Conservation (phyloP, 1,284 basidiomycete species). For the Cryptococcus sp. region DNA sequence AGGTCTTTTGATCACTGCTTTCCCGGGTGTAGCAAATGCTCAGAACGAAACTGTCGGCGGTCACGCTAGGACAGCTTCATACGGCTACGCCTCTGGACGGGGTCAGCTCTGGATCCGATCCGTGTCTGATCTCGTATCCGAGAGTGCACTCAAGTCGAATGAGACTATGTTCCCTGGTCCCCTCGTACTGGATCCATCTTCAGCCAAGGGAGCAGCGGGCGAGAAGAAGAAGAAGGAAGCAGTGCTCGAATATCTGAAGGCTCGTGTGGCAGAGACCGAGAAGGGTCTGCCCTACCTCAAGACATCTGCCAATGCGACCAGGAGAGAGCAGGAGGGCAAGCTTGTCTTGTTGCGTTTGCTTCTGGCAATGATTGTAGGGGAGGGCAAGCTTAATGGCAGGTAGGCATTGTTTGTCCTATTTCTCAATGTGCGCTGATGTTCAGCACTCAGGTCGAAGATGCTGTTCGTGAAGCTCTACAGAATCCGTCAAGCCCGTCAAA, state of each 20-base stretch:
- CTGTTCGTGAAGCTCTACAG: slow-evolving; percentile 61
- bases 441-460: slow-evolving; percentile 66
- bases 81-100: slow-evolving; percentile 55
- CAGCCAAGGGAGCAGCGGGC: slow-evolving; percentile 57
- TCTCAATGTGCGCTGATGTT: neutral
- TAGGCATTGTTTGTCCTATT: no score
- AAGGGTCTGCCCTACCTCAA: slow-evolving; percentile 68
- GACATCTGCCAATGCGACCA: slow-evolving; percentile 50
- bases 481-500: slow-evolving; percentile 44
- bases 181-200: slow-evolving; percentile 68
- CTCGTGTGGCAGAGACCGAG: slow-evolving; percentile 68
- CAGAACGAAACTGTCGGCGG: slow-evolving; percentile 74
- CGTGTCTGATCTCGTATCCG: slow-evolving; percentile 64
- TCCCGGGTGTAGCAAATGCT: slow-evolving; percentile 67
- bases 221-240: slow-evolving; percentile 77
- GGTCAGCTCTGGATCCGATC: slow-evolving; percentile 64
- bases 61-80: slow-evolving; percentile 55
- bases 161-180: slow-evolving; percentile 74
- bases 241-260: slow-evolving; percentile 69
- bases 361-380: slow-evolving; percentile 75
- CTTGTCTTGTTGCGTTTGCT: slow-evolving; percentile 69
- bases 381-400: slow-evolving; percentile 78
- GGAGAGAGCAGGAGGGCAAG: slow-evolving; percentile 67
- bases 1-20: slow-evolving; percentile 77
- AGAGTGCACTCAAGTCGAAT: slow-evolving; percentile 59